Evolutionary conservation across 345 rosid species (phyloP), one percentile per base, ranked within the genome.

Genomic region (Aegle marmelos): DNA sequence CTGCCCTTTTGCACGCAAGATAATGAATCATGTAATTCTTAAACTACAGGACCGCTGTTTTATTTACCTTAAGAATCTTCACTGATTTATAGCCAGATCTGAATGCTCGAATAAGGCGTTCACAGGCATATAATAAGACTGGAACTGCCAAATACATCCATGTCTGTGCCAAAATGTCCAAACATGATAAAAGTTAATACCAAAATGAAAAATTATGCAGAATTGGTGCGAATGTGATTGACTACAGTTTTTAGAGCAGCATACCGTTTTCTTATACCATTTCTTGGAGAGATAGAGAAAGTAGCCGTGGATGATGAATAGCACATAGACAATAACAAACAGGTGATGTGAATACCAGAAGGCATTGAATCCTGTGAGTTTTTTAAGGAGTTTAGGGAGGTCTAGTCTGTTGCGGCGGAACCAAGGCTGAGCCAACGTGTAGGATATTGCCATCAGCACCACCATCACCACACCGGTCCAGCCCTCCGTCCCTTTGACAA

Each of bases 121-220:
- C 95, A 5, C 81, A 81, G 0, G 90, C 88, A 39, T 94, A 91
- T 34, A 94, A 28, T 36, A 83, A 2, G 30, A 90, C 77, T 9
- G 98, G 98, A 59, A 86, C 76, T 9, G 98, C 91, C 14, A 92
- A 81, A 77, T 94, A 94, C 98, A 94, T 92, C 98, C 98, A 92
- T 17, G 98, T 92, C 97, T 93, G 87, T 59, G 48, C 16, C 62
- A 82, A 33, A 4, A 41, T 63, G 13, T n/a, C 8, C 9, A 4
- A 63, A 76, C 31, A 57, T 6, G 0, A 33, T 48, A 60, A n/a
- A n/a, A 25, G 24, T 25, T 16, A 30, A 1, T 6, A 7, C 1
- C n/a, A 70, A 17, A 6, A 41, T 30, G 31, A 13, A 28, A 4
- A 56, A 19, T 5, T 30, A n/a, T n/a, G 31, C 13, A 9, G 30